Evolutionary conservation across 306 rosid genomes (phyloP).

Genomic region (Pterocarpus macrocarpus): DNA sequence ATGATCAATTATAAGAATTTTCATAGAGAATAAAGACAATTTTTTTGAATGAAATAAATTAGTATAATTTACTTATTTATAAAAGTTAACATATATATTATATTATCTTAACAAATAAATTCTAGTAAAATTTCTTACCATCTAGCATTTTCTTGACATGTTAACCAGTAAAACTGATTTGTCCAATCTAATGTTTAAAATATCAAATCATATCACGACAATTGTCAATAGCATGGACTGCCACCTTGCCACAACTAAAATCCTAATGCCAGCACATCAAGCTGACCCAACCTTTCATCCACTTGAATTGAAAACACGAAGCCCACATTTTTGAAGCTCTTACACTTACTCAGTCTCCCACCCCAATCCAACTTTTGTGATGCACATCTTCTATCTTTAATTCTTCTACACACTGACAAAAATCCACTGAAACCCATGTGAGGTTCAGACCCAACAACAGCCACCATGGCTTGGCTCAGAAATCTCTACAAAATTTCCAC

Average conservation of each 20-base stretch:
- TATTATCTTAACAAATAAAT: too few relatives aligned
- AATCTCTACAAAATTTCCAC: slow-evolving; percentile 61
- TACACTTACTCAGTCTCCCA: slow-evolving; percentile 13
- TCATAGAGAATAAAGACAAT: too few relatives aligned
- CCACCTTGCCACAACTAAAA: background rate
- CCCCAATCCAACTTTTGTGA: slow-evolving; percentile 45
- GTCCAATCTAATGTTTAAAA: too few relatives aligned
- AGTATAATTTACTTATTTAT: too few relatives aligned
- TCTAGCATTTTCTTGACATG: too few relatives aligned
- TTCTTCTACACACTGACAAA: background rate
- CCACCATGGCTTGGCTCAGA: slow-evolving; percentile 76
- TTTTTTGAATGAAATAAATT: too few relatives aligned
- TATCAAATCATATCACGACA: background rate
- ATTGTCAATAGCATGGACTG: background rate
- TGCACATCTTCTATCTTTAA: slow-evolving; percentile 35
- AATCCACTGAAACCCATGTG: slow-evolving; percentile 31
- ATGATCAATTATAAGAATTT: too few relatives aligned
- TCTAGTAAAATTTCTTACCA: too few relatives aligned
- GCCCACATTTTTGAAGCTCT: slow-evolving; percentile 17
- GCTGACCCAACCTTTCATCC: background rate
- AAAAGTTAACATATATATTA: too few relatives aligned
- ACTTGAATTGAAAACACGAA: slow-evolving; percentile 1
- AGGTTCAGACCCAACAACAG: slow-evolving; percentile 28
- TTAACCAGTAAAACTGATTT: too few relatives aligned
- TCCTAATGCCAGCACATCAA: background rate